Percentiles rank a stretch among this genome's conserved stretches.
Conservation (phyloP, 1,284 basidiomycete species). For the Leccinum variabile region DNA sequence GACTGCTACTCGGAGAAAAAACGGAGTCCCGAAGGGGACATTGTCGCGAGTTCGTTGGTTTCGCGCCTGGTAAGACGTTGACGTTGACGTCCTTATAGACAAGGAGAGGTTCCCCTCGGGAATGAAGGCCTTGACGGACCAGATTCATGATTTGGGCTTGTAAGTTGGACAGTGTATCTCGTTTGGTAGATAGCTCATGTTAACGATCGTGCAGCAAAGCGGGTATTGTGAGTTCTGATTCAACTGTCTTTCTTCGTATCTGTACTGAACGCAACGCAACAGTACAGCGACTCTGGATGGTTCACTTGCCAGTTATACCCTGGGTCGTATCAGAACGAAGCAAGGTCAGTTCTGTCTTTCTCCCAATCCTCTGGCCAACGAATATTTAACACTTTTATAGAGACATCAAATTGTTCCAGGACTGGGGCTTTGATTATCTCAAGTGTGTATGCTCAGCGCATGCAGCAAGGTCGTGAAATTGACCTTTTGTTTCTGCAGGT, state of each 20-base stretch:
- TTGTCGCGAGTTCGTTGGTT: constrained; percentile 44
- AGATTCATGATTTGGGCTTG: constrained; percentile 54
- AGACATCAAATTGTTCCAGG: constrained; percentile 49
- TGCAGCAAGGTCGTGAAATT: not conserved
- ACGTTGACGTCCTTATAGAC: constrained; percentile 33
- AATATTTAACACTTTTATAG: constrained; percentile 19
- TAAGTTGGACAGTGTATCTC: constrained; percentile 31
- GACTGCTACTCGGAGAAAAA: constrained; percentile 59
- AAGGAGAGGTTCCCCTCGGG: constrained; percentile 47
- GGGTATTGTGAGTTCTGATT: constrained; percentile 44
- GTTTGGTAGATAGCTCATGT: constrained; percentile 2
- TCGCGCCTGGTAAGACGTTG: not conserved
- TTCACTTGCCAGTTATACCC: constrained; percentile 37
- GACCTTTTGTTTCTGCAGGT: constrained; percentile 37
- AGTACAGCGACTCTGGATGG: constrained; percentile 38
- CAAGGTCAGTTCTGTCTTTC: constrained; percentile 12
- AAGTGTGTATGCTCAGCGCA: constrained; percentile 41
- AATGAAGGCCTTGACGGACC: constrained; percentile 51
- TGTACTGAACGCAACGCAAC: constrained; percentile 1
- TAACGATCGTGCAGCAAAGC: constrained; percentile 41
- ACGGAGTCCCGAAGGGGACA: constrained; percentile 45
- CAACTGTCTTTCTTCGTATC: not conserved
- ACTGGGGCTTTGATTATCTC: constrained; percentile 61
- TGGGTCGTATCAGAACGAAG: constrained; percentile 35
- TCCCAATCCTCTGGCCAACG: not conserved